Evolutionary conservation across 2,329 filamentous ascomycete genomes (phyloP).

Genomic region (Exophiala xenobiotica): DNA sequence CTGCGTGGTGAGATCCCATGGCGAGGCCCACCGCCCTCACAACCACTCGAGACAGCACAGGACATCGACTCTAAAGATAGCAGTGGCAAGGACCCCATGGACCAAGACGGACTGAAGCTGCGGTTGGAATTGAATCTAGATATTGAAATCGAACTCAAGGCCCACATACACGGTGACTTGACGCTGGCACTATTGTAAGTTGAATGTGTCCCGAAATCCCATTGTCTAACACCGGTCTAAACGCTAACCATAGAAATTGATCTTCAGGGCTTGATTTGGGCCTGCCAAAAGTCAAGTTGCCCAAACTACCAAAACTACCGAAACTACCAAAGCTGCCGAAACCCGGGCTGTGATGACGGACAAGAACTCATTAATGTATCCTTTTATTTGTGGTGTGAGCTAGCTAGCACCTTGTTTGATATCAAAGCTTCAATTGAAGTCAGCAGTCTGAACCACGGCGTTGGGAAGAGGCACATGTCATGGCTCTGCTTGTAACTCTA

Average conservation of each 20-base stretch:
- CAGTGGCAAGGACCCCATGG: constrained; percentile 37
- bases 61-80: constrained; percentile 49
- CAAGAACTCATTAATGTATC: constrained; percentile 4
- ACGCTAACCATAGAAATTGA: constrained; percentile 28
- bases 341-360: constrained; percentile 11
- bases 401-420: not conserved
- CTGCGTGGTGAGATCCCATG: constrained; percentile 57
- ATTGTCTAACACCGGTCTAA: constrained; percentile 9
- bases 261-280: constrained; percentile 27
- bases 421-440: not conserved
- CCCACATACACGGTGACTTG: constrained; percentile 79
- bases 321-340: constrained; percentile 14
- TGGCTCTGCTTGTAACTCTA: constrained; percentile 9
- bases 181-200: constrained; percentile 75
- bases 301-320: constrained; percentile 16
- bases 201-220: not conserved
- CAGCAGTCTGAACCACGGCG: not conserved
- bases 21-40: constrained; percentile 52
- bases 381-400: not conserved
- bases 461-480: not conserved
- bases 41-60: constrained; percentile 42
- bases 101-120: constrained; percentile 58
- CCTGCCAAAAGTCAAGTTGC: constrained; percentile 25
- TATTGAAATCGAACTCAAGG: constrained; percentile 81
- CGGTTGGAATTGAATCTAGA: constrained; percentile 77